Evolutionary conservation across 73 alveolate species (phyloP).

Genomic region (Durusdinium trenchii): DNA sequence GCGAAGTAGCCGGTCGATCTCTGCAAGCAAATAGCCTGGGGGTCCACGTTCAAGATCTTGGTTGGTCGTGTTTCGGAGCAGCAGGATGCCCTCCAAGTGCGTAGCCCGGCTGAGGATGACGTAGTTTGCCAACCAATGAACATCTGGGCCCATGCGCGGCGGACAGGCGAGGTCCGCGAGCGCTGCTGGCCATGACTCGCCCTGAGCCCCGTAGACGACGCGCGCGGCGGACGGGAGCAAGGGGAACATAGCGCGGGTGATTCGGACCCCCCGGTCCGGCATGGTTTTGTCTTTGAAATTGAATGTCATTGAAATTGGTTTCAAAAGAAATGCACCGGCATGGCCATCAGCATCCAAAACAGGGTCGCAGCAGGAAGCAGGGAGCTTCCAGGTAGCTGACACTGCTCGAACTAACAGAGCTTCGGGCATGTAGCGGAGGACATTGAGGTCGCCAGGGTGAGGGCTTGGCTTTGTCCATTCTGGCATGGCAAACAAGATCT

Average conservation of each 20-base stretch:
- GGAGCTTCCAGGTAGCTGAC: neutral
- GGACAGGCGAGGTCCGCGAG: neutral
- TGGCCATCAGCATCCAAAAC: neutral
- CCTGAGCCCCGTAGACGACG: neutral
- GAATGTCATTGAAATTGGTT: neutral
- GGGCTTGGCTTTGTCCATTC: neutral
- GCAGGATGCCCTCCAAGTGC: neutral
- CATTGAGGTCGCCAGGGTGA: slow-evolving; percentile 9
- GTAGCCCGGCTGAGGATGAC: neutral
- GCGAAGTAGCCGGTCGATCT: neutral
- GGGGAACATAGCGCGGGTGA: slow-evolving; percentile 15
- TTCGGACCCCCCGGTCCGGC: neutral
- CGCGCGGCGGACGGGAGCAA: neutral
- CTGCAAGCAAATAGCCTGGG: neutral
- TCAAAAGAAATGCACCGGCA: neutral
- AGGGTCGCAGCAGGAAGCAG: neutral
- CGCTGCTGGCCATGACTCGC: neutral
- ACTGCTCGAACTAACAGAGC: neutral
- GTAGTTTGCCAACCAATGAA: neutral
- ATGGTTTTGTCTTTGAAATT: neutral
- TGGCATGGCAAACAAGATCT: neutral
- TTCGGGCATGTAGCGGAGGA: neutral
- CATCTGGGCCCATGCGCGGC: neutral
- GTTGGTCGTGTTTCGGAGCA: neutral
- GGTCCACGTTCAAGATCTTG: neutral